A percentile compares a stretch with the other conserved stretches of the same genome.
Evolutionary conservation across 495 filamentous ascomycete genomes (phyloP).

Genomic region (Daldinia bambusicola): DNA sequence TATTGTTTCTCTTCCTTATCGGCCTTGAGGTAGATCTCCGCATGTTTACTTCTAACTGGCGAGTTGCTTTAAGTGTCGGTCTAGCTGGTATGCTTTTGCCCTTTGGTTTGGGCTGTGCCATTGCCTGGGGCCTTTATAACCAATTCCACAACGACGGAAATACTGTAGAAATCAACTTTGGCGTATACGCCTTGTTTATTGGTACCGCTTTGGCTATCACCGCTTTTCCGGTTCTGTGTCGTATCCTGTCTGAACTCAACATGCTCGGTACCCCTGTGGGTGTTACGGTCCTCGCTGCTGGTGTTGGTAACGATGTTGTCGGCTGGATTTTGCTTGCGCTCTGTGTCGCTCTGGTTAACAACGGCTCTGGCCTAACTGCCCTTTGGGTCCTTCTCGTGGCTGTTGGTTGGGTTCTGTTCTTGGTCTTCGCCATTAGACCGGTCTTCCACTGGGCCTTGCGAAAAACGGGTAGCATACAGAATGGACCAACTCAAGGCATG

Average conservation of each 20-base stretch:
- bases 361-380: constrained; percentile 82
- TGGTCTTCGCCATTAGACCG: constrained; percentile 80
- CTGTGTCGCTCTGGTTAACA: constrained; percentile 94
- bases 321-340: constrained; percentile 96
- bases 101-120: constrained; percentile 72
- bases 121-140: constrained; percentile 88
- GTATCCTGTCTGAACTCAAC: constrained; percentile 93
- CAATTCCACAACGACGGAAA: constrained; percentile 74
- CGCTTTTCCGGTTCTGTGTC: constrained; percentile 93
- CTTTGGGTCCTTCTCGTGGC: constrained; percentile 85
- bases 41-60: constrained; percentile 88
- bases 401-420: constrained; percentile 79
- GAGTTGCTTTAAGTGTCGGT: constrained; percentile 81
- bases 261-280: constrained; percentile 86
- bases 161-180: constrained; percentile 74
- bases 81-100: constrained; percentile 87
- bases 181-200: constrained; percentile 90
- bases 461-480: constrained; percentile 80
- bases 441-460: constrained; percentile 79
- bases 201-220: constrained; percentile 96
- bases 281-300: constrained; percentile 89
- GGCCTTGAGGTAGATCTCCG: constrained; percentile 92
- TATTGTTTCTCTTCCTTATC: constrained; percentile 92
- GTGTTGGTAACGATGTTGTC: constrained; percentile 94
- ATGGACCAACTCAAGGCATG: constrained; percentile 89